Evolutionary conservation across 345 rosid genomes (phyloP), one percentile per base, ranked within the genome.

Genomic region (Limnanthes douglasii): DNA sequence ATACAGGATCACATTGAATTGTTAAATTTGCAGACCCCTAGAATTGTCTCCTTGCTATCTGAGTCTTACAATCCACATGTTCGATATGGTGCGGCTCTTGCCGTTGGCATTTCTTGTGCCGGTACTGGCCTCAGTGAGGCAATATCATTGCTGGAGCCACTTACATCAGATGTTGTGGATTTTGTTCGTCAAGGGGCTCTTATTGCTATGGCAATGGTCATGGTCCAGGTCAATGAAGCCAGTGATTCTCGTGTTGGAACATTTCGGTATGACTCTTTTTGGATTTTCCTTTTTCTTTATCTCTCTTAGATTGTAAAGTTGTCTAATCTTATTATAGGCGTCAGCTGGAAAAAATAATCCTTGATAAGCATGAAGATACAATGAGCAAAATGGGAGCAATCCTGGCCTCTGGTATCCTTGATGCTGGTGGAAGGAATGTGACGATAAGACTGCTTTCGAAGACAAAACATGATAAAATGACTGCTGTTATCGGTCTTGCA

Each of bases 301-400:
- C 8, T 15, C 9, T 38, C 18, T 21, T 17, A 31, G 44, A 16
- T 37, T 21, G 31, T 24, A 43, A 5, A 8, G 8, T 47, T 27
- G 21, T 21, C 4, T 4, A 18, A 24, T 49, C 4, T 31, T 40
- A 12, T 36, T 49, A 20, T 39, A 92, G 99, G 64, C 90, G 95
- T 18, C 99, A 85, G 37, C 50, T 92, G 43, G 96, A 85, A 50
- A 92, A 92, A 56, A 92, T 85, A 32, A 78, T 92, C 46, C 79
- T 81, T 16, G 96, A 92, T 58, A 92, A 85, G 57, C 96, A 81
- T 38, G 95, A 92, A 62, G 99, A 92, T 32, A 85, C 99, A 37
- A 92, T 85, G 96, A 92, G 99, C 77, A 92, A 92, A 71, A 92
- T 92, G 99, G 99, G 99, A 35, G 99, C 99, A 6, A 85, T 92